Evolutionary conservation across 805 yeast genomes (phyloP), one percentile per base, ranked within the genome.

Genomic region (Metschnikowia lochheadii): DNA sequence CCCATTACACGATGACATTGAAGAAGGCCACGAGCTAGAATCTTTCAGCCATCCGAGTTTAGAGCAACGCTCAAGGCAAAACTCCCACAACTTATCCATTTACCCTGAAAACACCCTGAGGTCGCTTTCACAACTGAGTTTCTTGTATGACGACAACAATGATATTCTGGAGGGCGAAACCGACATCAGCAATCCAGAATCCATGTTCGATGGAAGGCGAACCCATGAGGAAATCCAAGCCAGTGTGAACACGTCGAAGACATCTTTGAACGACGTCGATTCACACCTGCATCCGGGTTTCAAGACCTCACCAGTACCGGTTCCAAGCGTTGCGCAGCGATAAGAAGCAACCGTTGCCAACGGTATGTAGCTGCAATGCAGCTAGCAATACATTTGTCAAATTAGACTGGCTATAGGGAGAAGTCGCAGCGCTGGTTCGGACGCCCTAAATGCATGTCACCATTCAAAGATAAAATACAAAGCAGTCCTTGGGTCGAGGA

Each of bases 171-270:
- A 56, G 17, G 53, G 65, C 8, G 67, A 72, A 13, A 60, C 71
- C 35, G 74, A 70, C 40, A 63, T 64, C 48, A 66, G 72, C 49
- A 67, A 71, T 13, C 57, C 72, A n/a, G 71, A 71, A 23, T 70
- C 75, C 36, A 74, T 73, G 3, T 73, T 73, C 60, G 70, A 66
- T 40, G 41, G 33, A 3, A 60, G 55, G 20, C 68, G 66, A 20
- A 61, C 51, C 29, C 69, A 61, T 20, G 59, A 54, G n/a, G 51
- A 50, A 17, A 56, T 57, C 23, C 63, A 61, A 33, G 58, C 64
- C 32, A 64, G 71, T 41, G 62, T 70, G 14, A 55, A 69, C 8
- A 64, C 72, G 2, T 68, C 75, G 17, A 59, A 66, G 15, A 65
- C 72, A 10, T 69, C 75, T 23, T 55, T 69, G 48, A 76, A 70